These are phyloP conservation scores for Kwoniella sp. DNA, from an alignment of 768 basidiomycete species.

Conservation along the genomic window DNA sequence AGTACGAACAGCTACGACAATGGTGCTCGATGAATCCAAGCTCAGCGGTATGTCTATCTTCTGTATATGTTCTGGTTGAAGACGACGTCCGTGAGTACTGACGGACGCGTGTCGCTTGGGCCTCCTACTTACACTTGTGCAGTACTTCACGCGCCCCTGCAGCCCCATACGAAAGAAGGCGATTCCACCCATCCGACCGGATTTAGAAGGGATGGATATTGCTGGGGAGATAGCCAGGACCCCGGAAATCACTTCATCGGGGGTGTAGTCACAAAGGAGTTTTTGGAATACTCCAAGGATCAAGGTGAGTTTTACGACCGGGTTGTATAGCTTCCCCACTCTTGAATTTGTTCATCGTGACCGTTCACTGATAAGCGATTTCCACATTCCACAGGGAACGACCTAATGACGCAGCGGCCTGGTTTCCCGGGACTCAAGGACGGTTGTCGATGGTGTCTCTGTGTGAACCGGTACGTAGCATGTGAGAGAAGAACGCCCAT, in stretches of 20 bases:
- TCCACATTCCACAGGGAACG: slow-evolving; percentile 41
- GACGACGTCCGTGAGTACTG: neutral
- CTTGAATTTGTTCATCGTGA: neutral
- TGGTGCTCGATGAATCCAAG: slow-evolving; percentile 40
- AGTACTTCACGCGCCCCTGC: slow-evolving; percentile 46
- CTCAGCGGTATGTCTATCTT: slow-evolving; percentile 35
- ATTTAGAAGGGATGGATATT: slow-evolving; percentile 45
- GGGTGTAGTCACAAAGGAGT: slow-evolving; percentile 50
- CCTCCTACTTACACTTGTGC: neutral
- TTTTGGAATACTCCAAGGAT: slow-evolving; percentile 50
- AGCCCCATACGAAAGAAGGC: slow-evolving; percentile 37
- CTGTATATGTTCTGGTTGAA: neutral
- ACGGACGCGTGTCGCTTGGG: no score
- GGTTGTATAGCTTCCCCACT: no score
- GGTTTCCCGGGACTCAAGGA: slow-evolving; percentile 50
- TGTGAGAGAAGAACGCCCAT: no score
- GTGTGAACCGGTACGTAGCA: slow-evolving; percentile 49
- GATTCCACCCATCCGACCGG: slow-evolving; percentile 49
- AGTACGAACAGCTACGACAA: slow-evolving; percentile 36
- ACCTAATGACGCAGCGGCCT: slow-evolving; percentile 47
- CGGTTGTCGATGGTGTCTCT: slow-evolving; percentile 56
- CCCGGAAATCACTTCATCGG: slow-evolving; percentile 53
- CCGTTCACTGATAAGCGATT: no score
- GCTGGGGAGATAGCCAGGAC: slow-evolving; percentile 43
- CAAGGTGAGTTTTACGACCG: slow-evolving; percentile 32